Evolutionary conservation across 106 monocot genomes (phyloP), one percentile per base, ranked within the genome.

Genomic region (Apostasia shenzhenica): DNA sequence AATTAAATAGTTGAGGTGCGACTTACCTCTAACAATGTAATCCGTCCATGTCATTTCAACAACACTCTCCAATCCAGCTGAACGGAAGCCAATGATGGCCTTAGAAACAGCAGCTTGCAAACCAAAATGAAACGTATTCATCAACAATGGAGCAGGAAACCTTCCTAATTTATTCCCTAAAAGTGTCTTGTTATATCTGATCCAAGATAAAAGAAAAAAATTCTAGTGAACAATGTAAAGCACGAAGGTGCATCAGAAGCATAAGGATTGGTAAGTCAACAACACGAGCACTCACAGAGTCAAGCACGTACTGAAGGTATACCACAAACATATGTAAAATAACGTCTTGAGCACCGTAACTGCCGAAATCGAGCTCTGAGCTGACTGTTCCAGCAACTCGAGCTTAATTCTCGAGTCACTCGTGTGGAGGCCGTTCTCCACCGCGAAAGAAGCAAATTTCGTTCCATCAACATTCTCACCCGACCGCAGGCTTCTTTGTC

Each of bases 91-190:
- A 8, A 79, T 6, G 13, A 85, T 74, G 14, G 72, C 64, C 56
- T 81, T 90, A 1, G 94, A 94, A 63, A 94, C 61, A 61, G 83
- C 62, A 13, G 90, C 90, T 87, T 94, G 94, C 78, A 94, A 49
- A 44, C 72, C 44, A 69, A 94, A 94, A 66, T 94, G 94, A 14
- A 94, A 55, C 41, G 87, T 85, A 56, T 87, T 94, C 94, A 90
- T 94, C 71, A 94, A 66, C 69, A 94, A 78, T 6, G 94, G 94
- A 50, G 94, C 90, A 13, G 94, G 94, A 73, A 94, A 94, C 62
- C 87, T 90, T 26, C 94, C 94, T 41, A 90, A 75, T 52, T 87
- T 86, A 59, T 94, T 81, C 52, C 94, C 94, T 59, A 94, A 79
- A 65, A 94, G 77, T 49, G 84, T 69, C 83, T 90, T 94, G 72